Evolutionary conservation across 106 monocot genomes (phyloP).

Genomic region (Dioscorea dumetorum): DNA sequence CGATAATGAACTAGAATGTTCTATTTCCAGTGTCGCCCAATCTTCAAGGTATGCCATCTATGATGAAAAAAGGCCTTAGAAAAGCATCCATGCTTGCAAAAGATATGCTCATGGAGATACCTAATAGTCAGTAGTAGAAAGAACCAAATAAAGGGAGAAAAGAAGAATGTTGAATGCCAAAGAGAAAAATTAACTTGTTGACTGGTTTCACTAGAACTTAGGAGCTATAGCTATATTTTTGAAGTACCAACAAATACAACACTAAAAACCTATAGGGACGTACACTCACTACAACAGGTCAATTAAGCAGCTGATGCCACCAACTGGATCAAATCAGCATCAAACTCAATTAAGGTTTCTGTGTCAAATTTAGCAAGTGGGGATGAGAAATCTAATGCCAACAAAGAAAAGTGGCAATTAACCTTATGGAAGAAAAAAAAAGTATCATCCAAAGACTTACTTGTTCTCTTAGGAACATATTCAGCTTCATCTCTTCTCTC

Average conservation of each 20-base stretch:
- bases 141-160: neutral
- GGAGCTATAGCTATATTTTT: neutral
- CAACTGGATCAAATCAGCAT: neutral
- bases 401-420: neutral
- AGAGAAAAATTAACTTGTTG: neutral
- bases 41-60: slow-evolving; percentile 72
- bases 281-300: neutral
- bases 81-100: neutral
- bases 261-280: neutral
- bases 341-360: neutral
- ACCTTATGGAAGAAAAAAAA: neutral
- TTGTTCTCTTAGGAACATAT: slow-evolving; percentile 57
- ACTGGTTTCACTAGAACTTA: neutral
- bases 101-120: neutral
- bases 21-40: slow-evolving; percentile 58
- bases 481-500: slow-evolving; percentile 46
- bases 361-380: neutral
- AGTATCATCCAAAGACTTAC: slow-evolving; percentile 25
- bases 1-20: slow-evolving; percentile 50
- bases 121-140: neutral
- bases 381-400: neutral
- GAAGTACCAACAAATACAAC: neutral
- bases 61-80: neutral
- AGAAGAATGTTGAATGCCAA: neutral
- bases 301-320: neutral